Base-by-base conservation (phyloP, 441 rosid genomes). In the Euphorbia celastroides region DNA sequence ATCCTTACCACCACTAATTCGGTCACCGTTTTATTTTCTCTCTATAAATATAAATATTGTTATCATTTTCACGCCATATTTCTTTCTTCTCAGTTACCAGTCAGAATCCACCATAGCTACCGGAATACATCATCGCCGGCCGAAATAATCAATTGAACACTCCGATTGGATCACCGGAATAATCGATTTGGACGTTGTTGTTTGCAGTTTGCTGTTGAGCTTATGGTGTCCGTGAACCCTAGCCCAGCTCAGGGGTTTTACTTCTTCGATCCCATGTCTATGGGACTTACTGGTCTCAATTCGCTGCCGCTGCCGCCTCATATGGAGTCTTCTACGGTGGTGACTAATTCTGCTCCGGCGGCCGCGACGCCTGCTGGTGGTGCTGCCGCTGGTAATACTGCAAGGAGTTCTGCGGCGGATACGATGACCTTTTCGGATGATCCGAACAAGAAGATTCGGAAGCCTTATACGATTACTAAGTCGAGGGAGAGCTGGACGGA, bases 401-500 rank as follows among this genome's bases (percentile, higher is more conserved):
- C 22, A 20, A 5, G 5, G 5, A 41, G 34, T 54, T 54, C 63
- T 38, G 68, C 56, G 34, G 58, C 46, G 46, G 57, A 57, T 65
- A 27, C 80, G 52, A 44, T 66, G 69, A 41, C 82, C 50, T 75
- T 81, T 65, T 51, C 70, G 22, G 96, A 84, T 70, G 97, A 90
- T 72, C 66, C 72, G 55, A 68, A 60, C 72, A 83, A 78, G 97
- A 94, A 92, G 87, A 79, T 87, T 57, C 82, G 99, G 71, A 94
- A 94, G 80, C 98, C 97, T 0, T 92, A 92, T 74, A 94, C 97
- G 0, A 88, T 92, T 64, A 92, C 94, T 12, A 94, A 94, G 78
- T 89, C 96, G 69, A 84, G 99, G 69, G 99, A 94, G 91, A 94
- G 82, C 83, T 92, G 99, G 99, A 88, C 94, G 0, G 97, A 94